Base-by-base conservation (phyloP, 2,329 filamentous ascomycete species). In the Colletotrichum brevisporum region DNA sequence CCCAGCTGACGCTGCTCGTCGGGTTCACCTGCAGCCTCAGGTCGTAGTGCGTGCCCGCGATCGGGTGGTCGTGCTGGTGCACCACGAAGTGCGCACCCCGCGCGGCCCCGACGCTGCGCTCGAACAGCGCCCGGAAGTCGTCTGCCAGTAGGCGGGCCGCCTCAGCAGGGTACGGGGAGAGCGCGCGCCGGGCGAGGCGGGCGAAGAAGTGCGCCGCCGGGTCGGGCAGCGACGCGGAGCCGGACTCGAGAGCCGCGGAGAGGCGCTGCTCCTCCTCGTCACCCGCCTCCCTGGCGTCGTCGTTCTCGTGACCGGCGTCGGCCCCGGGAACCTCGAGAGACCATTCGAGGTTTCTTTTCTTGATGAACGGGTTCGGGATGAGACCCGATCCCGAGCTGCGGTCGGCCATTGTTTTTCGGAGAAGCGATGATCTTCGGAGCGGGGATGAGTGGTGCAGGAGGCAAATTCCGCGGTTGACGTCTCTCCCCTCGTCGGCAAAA, bases 1-100 rank as follows among this genome's bases (percentile, higher is more conserved):
- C 88, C 84, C 84, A 93, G 68, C 88, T 91, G 12, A 88, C 85
- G 27, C 89, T 90, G 74, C 90, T 92, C 0, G 86, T 86, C 66
- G 85, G 83, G 36, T 91, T 93, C 76, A 93, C 91, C 76, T 93
- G 91, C 18, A 93, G 81, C 3, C 91, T 84, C 21, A 93, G 82
- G 77, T 93, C 91, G 80, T 93, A 92, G 75, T 91, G 89, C 1
- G 85, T 84, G 26, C 91, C 90, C 10, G 91, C 90, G 51, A 92
- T 77, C 1, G 91, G 91, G 75, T 93, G 91, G 74, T 92, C 90
- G 75, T 94, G 91, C 75, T 94, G 91, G 76, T 93, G 90, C 45
- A 93, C 85, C 59, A 93, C 88, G 74, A 93, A 93, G 76, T 91
- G 89, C 9, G 83, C 80, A 18, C 84, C 84, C 16, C 63, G 51